phyloP scores from a whole-genome alignment of 179 eudicot species.

The Patellifolia procumbens region DNA sequence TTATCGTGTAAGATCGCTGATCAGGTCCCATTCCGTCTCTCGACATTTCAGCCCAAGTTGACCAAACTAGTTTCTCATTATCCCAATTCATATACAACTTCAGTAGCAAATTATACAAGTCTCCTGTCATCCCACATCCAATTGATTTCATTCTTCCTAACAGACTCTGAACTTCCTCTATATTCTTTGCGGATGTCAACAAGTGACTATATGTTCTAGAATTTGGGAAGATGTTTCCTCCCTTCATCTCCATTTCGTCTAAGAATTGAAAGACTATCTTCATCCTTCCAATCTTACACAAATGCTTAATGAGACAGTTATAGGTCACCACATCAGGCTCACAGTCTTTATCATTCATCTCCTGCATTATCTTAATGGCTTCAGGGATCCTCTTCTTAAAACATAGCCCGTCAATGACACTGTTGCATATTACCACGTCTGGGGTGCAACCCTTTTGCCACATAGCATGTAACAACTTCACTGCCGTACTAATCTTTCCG shows the following conservation, averaged over 20 bases:
- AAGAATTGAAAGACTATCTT: constrained; percentile 56
- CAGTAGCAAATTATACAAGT: constrained; percentile 65
- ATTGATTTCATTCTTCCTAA: constrained; percentile 58
- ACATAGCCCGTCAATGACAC: constrained; percentile 76
- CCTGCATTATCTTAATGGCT: constrained; percentile 53
- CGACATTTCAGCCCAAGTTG: constrained; percentile 67
- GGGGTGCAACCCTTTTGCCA: constrained; percentile 65
- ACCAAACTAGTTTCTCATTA: constrained; percentile 46
- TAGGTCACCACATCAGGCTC: constrained; percentile 64
- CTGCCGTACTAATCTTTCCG: constrained; percentile 64
- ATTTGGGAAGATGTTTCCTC: constrained; percentile 58
- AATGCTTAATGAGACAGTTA: constrained; percentile 67
- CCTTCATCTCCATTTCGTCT: constrained; percentile 68
- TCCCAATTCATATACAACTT: constrained; percentile 74
- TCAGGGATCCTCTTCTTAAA: constrained; percentile 79
- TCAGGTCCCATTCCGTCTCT: constrained; percentile 77
- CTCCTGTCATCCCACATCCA: constrained; percentile 54
- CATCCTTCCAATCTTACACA: constrained; percentile 70
- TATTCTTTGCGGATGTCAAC: constrained; percentile 46
- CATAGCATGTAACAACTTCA: constrained; percentile 63
- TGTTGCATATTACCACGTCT: constrained; percentile 68
- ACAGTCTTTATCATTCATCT: constrained; percentile 62
- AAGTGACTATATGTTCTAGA: constrained; percentile 59
- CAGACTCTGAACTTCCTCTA: constrained; percentile 55
- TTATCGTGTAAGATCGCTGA: constrained; percentile 67